Conservation (phyloP, 192 early-diverging fungal species). For the Coemansia sp. region DNA sequence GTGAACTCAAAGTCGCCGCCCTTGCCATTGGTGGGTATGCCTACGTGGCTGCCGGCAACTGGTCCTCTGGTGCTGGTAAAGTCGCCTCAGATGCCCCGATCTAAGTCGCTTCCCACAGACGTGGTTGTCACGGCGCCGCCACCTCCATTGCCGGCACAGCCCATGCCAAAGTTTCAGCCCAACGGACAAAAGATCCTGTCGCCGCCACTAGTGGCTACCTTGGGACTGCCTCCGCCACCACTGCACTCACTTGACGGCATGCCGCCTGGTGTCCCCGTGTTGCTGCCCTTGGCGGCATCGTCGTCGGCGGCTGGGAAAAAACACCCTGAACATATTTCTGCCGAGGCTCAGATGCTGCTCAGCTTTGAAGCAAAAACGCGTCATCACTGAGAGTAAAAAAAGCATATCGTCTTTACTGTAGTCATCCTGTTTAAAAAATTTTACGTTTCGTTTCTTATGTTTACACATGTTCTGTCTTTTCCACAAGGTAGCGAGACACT, state of each 20-base stretch:
- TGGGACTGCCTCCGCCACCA: constrained; percentile 4
- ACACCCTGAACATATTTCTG: constrained; percentile 23
- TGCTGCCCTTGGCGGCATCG: background rate
- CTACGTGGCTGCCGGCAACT: constrained; percentile 20
- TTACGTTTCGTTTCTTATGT: background rate
- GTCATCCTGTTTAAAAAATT: background rate
- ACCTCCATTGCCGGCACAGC: constrained; percentile 27
- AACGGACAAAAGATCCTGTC: background rate
- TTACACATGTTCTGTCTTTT: too few relatives aligned
- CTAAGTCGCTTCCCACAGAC: constrained; percentile 17
- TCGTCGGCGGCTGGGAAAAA: background rate
- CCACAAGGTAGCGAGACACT: too few relatives aligned
- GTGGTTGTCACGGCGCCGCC: background rate
- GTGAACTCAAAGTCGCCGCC: constrained; percentile 24
- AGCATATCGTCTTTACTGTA: too few relatives aligned
- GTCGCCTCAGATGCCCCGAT: constrained; percentile 15
- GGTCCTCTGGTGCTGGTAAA: background rate
- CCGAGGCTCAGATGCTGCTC: constrained; percentile 50
- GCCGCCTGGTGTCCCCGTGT: constrained; percentile 1
- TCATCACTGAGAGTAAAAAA: background rate
- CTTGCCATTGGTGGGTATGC: constrained; percentile 33
- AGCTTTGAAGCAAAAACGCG: constrained; percentile 29
- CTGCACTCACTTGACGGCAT: constrained; percentile 5
- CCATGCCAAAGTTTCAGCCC: constrained; percentile 50
- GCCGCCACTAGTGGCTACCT: background rate